Conservation (phyloP, 2,329 filamentous ascomycete genomes). For the Venturia nashicola region DNA sequence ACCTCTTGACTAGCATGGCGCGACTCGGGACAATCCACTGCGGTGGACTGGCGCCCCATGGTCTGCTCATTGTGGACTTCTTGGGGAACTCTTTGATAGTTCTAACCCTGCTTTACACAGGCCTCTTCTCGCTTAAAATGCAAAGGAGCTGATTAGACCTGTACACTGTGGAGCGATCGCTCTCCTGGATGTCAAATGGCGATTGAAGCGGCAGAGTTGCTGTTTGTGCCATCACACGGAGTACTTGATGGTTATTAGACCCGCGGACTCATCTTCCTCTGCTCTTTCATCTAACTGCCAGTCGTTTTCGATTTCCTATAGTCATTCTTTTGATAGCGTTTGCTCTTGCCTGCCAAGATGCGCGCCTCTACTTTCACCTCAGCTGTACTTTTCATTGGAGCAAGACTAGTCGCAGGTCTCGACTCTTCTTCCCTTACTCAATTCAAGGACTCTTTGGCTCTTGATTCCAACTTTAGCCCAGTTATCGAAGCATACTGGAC, state of each 20-base stretch:
- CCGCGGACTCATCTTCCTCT: neutral
- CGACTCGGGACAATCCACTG: neutral
- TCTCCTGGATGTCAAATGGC: neutral
- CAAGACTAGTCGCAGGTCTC: conserved; percentile 1
- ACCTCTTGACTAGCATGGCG: neutral
- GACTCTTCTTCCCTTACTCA: neutral
- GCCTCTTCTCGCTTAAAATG: neutral
- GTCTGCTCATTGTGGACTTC: neutral
- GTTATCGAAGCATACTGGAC: conserved; percentile 53
- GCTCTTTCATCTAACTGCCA: neutral
- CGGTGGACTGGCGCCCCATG: neutral
- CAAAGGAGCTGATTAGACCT: neutral
- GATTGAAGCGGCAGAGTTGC: neutral
- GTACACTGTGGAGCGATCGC: neutral
- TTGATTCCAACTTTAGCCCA: conserved; percentile 41
- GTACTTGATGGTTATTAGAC: neutral
- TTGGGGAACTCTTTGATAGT: neutral
- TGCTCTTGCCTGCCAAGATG: conserved; percentile 3
- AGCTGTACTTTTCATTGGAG: neutral
- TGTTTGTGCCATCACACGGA: neutral
- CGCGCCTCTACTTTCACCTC: neutral
- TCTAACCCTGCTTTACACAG: neutral
- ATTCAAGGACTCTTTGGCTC: conserved; percentile 25
- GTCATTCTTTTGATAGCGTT: conserved; percentile 3
- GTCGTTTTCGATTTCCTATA: neutral